Evolutionary conservation across 768 basidiomycete genomes (phyloP).

Genomic region (button mushroom (Agaricus bisporus)): DNA sequence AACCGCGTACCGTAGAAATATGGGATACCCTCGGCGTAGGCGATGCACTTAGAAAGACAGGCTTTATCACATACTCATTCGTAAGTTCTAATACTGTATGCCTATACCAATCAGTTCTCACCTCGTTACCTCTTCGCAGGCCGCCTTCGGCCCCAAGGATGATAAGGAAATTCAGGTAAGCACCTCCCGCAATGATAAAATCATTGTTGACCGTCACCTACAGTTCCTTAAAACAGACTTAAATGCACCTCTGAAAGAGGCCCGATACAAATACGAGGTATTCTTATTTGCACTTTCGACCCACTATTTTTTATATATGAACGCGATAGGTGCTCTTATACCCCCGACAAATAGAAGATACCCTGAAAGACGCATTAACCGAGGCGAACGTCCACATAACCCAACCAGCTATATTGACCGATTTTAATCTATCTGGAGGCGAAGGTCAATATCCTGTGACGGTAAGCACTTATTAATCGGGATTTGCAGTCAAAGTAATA

Average conservation of each 20-base stretch:
- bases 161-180: background rate
- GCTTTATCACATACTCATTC: background rate
- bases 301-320: background rate
- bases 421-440: background rate
- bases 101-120: background rate
- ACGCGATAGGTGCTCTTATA: background rate
- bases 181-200: background rate
- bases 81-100: background rate
- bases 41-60: background rate
- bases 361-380: background rate
- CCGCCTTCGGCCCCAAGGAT: background rate
- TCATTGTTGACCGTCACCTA: background rate
- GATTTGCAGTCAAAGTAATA: background rate
- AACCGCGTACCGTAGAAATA: conserved; percentile 16
- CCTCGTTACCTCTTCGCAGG: background rate
- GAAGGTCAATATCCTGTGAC: background rate
- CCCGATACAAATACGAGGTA: background rate
- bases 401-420: background rate
- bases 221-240: background rate
- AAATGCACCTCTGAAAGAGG: background rate
- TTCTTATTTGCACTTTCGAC: background rate
- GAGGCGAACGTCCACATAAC: background rate
- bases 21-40: conserved; percentile 14
- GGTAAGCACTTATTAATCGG: background rate
- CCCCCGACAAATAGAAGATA: background rate